These are phyloP conservation scores for Eucalyptus marginata DNA, from an alignment of 345 rosid genomes.

Conservation along the genomic window DNA sequence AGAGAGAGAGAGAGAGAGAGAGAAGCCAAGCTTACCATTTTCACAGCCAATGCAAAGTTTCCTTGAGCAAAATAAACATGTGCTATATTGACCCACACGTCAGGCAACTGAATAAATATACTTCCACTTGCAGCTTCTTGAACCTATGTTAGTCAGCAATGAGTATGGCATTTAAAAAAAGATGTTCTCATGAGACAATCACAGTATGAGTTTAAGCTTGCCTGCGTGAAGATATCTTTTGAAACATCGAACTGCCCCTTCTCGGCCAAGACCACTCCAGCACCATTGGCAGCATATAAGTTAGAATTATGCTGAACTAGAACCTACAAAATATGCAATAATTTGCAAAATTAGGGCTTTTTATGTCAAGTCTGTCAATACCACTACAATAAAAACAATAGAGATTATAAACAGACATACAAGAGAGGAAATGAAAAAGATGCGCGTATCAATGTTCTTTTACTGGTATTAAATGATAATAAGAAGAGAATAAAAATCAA, in stretches of 20 bases:
- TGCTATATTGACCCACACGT: slow-evolving; percentile 97
- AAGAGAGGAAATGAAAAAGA: background rate
- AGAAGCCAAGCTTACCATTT: slow-evolving; percentile 54
- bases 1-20: background rate
- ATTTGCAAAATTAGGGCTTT: background rate
- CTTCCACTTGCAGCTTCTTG: slow-evolving; percentile 99
- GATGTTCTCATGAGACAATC: background rate
- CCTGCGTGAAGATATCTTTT: slow-evolving; percentile 93
- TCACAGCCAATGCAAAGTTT: slow-evolving; percentile 85
- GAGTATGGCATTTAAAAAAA: background rate
- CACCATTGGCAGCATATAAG: slow-evolving; percentile 95
- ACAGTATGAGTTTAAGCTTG: background rate
- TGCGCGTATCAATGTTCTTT: background rate
- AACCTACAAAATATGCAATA: slow-evolving; percentile 33
- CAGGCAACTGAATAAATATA: slow-evolving; percentile 94
- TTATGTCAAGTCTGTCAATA: background rate
- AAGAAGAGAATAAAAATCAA: background rate
- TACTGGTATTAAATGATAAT: background rate
- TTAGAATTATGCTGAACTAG: slow-evolving; percentile 83
- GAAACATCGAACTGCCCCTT: slow-evolving; percentile 95
- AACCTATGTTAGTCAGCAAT: slow-evolving; percentile 27
- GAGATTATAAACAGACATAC: background rate
- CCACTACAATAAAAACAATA: background rate
- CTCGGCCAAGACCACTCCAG: slow-evolving; percentile 93
- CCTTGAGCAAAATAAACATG: slow-evolving; percentile 98